These are phyloP conservation scores for Lachnellula willkommii DNA, from an alignment of 2,329 filamentous ascomycete species.

Conservation along the genomic window DNA sequence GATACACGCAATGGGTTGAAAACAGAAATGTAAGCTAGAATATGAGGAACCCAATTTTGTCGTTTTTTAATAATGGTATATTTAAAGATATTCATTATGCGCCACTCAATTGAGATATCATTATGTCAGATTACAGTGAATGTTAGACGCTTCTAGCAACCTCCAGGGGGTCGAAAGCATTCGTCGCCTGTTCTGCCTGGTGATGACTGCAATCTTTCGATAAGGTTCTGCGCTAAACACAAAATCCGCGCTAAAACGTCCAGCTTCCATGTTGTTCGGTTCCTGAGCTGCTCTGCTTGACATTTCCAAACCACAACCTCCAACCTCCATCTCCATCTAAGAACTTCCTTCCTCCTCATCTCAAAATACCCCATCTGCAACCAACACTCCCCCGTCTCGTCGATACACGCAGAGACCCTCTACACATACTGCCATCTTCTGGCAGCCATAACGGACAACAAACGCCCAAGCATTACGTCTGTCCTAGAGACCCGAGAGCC, in stretches of 20 bases:
- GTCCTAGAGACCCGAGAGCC: slow-evolving; percentile 4
- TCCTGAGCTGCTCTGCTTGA: slow-evolving; percentile 7
- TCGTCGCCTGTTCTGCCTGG: not conserved
- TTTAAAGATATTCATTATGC: too few species aligned
- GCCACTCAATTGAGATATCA: too few species aligned
- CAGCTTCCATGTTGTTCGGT: slow-evolving; percentile 3
- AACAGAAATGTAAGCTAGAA: too few species aligned
- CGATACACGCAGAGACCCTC: slow-evolving; percentile 1
- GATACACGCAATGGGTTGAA: too few species aligned
- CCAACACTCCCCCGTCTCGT: not conserved
- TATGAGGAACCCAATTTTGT: too few species aligned
- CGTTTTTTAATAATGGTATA: too few species aligned
- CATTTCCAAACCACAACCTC: not conserved
- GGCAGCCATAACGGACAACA: slow-evolving; percentile 8
- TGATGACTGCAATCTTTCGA: not conserved
- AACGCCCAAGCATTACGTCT: slow-evolving; percentile 2
- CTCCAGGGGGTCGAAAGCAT: not conserved
- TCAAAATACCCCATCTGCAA: not conserved
- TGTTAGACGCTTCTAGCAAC: not conserved
- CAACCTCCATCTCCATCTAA: slow-evolving; percentile 5
- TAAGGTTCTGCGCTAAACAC: not conserved
- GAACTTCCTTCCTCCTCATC: slow-evolving; percentile 6
- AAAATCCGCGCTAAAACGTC: not conserved
- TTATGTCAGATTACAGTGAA: too few species aligned
- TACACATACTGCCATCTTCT: slow-evolving; percentile 7